A percentile compares a stretch with the other conserved stretches of the same genome.
Conservation (phyloP, 23 red algal species). For the Gracilariopsis chorda region DNA sequence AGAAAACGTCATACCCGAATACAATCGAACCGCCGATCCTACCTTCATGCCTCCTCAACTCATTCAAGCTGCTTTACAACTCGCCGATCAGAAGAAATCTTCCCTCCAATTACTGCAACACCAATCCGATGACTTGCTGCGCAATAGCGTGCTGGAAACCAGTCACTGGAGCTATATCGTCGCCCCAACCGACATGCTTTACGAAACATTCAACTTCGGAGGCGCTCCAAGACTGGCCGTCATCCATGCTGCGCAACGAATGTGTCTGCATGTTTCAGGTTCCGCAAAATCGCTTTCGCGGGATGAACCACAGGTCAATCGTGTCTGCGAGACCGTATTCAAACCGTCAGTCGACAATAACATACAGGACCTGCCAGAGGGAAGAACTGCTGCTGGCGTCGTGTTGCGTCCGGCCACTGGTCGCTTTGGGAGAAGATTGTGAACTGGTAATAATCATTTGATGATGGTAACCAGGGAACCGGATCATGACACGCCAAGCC, state of each 20-base stretch:
- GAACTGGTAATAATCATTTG: not conserved
- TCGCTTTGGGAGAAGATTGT: constrained; percentile 32
- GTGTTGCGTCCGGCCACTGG: constrained; percentile 52
- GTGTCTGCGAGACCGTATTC: not conserved
- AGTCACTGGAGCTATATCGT: constrained; percentile 59
- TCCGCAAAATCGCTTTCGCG: not conserved
- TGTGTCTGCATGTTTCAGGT: constrained; percentile 40
- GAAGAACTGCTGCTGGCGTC: constrained; percentile 27
- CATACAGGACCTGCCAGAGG: constrained; percentile 22
- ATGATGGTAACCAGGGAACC: constrained; percentile 53
- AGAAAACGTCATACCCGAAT: not conserved
- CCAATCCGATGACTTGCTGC: constrained; percentile 17
- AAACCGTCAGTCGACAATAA: not conserved
- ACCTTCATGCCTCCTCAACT: not conserved
- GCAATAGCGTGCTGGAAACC: not conserved
- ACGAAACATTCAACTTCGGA: not conserved
- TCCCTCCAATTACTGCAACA: not conserved
- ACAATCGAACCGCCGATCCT: not conserved
- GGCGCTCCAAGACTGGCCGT: not conserved
- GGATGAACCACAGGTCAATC: not conserved
- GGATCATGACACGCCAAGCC: constrained; percentile 4
- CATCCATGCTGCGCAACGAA: constrained; percentile 8
- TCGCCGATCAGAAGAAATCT: not conserved
- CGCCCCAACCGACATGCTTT: not conserved
- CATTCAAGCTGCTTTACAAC: not conserved